Conservation (phyloP, 2,329 filamentous ascomycete genomes). For the Daldinia sp. region DNA sequence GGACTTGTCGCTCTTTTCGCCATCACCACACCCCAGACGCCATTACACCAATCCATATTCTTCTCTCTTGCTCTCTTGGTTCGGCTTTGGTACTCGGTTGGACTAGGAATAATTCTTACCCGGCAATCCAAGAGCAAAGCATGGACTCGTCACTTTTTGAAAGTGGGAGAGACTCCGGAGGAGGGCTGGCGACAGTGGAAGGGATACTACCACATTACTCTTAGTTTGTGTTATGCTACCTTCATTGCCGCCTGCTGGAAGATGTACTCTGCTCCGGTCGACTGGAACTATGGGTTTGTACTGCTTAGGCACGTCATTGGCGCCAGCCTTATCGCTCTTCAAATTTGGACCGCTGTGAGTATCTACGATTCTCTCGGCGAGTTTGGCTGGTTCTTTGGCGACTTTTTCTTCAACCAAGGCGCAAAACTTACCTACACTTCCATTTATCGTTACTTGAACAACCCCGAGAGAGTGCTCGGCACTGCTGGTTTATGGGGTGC, state of each 20-base stretch:
- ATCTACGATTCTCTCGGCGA: slow-evolving; percentile 97
- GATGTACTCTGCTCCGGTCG: slow-evolving; percentile 87
- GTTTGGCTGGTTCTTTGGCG: slow-evolving; percentile 99
- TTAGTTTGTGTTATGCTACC: slow-evolving; percentile 88
- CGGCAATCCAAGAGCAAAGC: slow-evolving; percentile 89
- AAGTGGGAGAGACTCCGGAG: slow-evolving; percentile 88
- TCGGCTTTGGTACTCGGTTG: slow-evolving; percentile 92
- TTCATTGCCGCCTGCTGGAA: slow-evolving; percentile 96
- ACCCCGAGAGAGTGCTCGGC: slow-evolving; percentile 93
- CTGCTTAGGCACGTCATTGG: slow-evolving; percentile 90
- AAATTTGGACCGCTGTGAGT: slow-evolving; percentile 91
- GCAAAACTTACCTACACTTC: slow-evolving; percentile 94
- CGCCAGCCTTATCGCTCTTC: slow-evolving; percentile 81
- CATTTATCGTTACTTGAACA: slow-evolving; percentile 98
- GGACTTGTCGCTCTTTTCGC: slow-evolving; percentile 81
- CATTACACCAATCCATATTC: slow-evolving; percentile 81
- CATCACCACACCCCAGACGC: slow-evolving; percentile 80
- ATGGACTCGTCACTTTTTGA: slow-evolving; percentile 98
- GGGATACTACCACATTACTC: slow-evolving; percentile 91
- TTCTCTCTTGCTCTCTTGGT: slow-evolving; percentile 82
- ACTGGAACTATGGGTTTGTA: slow-evolving; percentile 89
- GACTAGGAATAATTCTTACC: slow-evolving; percentile 86
- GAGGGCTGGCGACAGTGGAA: slow-evolving; percentile 99
- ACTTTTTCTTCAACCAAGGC: slow-evolving; percentile 95
- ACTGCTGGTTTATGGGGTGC: slow-evolving; percentile 96